Conservation (phyloP, 2,329 filamentous ascomycete genomes). For the Clarireedia hainanense region DNA sequence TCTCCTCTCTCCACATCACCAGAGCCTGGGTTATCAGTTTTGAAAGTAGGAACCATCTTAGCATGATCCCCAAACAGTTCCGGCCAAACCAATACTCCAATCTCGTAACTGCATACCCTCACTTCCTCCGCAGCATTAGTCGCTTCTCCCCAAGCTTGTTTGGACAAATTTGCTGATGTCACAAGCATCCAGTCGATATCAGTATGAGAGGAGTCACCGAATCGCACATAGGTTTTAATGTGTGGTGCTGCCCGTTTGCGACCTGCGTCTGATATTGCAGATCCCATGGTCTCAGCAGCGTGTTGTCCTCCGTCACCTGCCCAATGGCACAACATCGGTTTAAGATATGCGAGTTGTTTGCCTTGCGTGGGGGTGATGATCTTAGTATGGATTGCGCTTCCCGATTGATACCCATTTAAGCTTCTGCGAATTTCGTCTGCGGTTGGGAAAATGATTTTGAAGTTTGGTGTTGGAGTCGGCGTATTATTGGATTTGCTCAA, state of each 20-base stretch:
- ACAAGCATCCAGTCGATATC: slow-evolving; percentile 76
- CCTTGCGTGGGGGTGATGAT: slow-evolving; percentile 60
- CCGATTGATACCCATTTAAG: slow-evolving; percentile 70
- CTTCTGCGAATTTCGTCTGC: slow-evolving; percentile 68
- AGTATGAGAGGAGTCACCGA: slow-evolving; percentile 31
- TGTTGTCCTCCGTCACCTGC: slow-evolving; percentile 44
- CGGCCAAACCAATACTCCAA: slow-evolving; percentile 80
- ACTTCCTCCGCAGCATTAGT: slow-evolving; percentile 49
- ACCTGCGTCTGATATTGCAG: slow-evolving; percentile 43
- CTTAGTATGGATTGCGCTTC: slow-evolving; percentile 76
- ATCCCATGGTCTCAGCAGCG: neutral
- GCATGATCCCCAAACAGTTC: slow-evolving; percentile 39
- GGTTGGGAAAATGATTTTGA: slow-evolving; percentile 75
- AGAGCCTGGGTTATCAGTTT: slow-evolving; percentile 43
- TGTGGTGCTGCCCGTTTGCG: slow-evolving; percentile 70
- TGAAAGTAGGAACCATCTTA: slow-evolving; percentile 63
- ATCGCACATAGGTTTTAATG: slow-evolving; percentile 82
- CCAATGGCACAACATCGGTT: slow-evolving; percentile 69
- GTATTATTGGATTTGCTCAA: slow-evolving; percentile 31
- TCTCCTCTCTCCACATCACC: slow-evolving; percentile 8
- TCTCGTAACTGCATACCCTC: slow-evolving; percentile 72
- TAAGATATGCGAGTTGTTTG: slow-evolving; percentile 67
- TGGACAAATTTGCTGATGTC: slow-evolving; percentile 87
- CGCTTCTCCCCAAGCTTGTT: slow-evolving; percentile 77
- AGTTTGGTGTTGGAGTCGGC: slow-evolving; percentile 35